These are phyloP conservation scores for Dalechampia spathulata DNA, from an alignment of 441 rosid species.

Conservation along the genomic window DNA sequence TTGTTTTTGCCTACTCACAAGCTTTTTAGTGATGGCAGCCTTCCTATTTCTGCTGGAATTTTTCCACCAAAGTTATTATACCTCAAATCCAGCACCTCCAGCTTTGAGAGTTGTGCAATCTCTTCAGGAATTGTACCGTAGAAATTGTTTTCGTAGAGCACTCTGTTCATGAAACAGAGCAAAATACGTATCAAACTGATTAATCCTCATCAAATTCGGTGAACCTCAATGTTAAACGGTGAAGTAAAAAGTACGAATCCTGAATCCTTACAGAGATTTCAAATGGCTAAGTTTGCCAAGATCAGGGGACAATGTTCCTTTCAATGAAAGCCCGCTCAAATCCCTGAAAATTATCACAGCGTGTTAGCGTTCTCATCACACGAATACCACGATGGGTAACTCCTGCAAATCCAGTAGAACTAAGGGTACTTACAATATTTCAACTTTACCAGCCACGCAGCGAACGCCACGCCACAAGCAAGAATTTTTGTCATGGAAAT, in stretches of 20 bases:
- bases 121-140: slow-evolving; percentile 63
- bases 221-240: neutral
- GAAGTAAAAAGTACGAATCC: neutral
- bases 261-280: slow-evolving; percentile 64
- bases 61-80: slow-evolving; percentile 57
- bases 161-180: slow-evolving; percentile 26
- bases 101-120: slow-evolving; percentile 42
- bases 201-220: no score
- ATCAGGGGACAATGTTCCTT: slow-evolving; percentile 64
- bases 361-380: neutral
- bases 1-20: slow-evolving; percentile 43
- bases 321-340: slow-evolving; percentile 49
- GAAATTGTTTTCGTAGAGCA: slow-evolving; percentile 51
- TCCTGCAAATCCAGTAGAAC: slow-evolving; percentile 8
- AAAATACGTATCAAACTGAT: no score
- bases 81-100: slow-evolving; percentile 68
- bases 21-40: slow-evolving; percentile 34
- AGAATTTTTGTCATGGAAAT: slow-evolving; percentile 36
- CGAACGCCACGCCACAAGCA: slow-evolving; percentile 73
- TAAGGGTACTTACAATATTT: slow-evolving; percentile 61
- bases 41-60: slow-evolving; percentile 50
- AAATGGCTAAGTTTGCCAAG: slow-evolving; percentile 57
- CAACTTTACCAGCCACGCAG: slow-evolving; percentile 61
- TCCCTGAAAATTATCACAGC: slow-evolving; percentile 37
- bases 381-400: neutral